Evolutionary conservation across 2,329 filamentous ascomycete genomes (phyloP), one percentile per base, ranked within the genome.

Genomic region (Alternaria panax): DNA sequence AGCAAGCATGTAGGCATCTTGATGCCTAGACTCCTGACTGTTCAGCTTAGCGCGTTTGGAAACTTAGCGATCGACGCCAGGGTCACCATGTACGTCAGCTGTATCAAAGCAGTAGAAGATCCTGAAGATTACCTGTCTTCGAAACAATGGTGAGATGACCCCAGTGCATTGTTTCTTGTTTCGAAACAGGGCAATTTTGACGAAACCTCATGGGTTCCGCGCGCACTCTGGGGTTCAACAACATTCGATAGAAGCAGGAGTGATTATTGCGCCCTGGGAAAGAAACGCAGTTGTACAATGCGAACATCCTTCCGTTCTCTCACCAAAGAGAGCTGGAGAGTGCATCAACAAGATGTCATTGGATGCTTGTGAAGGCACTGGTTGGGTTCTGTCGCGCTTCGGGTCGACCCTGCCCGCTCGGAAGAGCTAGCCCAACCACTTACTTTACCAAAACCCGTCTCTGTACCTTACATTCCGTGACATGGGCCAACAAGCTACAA

Each of bases 141-240:
- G 51, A 57, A 57, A 57, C 54, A 53, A 46, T 57, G 48, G 54
- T 57, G 54, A 57, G 40, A 57, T 57, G 41, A 20, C 41, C 41
- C 41, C 32, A 32, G 40, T 46, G n/a, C 32, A 38, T 34, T 51
- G 54, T 53, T 57, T 57, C 54, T 42, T 51, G 54, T 57, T 57
- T 57, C 54, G 20, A 57, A 57, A 57, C 54, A 42, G 43, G 48
- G n/a, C 52, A 27, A 28, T 57, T 25, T 25, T 53, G 24, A 32
- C 48, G 54, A 57, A 53, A 57, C 54, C 22, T 36, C 30, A 18
- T 24, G 32, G 41, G 48, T 41, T 38, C 27, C 43, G 28, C 48
- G 22, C 24, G n/a, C 36, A 28, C 40, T 24, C 40, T 41, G 32
- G 41, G 12, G 24, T 24, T 40, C 5, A 25, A 30, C n/a, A 27